These are phyloP conservation scores for Thielaviopsis musarum DNA, from an alignment of 2,329 filamentous ascomycete genomes.

Conservation along the genomic window DNA sequence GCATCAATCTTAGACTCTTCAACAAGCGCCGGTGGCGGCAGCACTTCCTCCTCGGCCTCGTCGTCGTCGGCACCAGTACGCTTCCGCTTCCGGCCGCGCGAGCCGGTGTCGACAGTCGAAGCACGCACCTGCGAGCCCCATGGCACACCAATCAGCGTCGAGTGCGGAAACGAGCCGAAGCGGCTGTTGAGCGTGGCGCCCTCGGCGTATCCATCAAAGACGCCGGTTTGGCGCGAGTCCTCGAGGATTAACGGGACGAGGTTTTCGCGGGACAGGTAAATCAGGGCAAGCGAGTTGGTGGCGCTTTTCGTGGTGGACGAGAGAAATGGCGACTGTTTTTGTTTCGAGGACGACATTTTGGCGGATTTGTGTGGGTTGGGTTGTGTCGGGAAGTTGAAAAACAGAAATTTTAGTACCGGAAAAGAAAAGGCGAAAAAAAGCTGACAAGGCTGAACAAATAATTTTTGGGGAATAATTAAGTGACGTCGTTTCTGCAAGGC, in stretches of 20 bases:
- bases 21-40: conserved; percentile 11
- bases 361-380: not conserved
- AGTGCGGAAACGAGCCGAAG: conserved; percentile 80
- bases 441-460: conserved; percentile 9
- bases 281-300: conserved; percentile 55
- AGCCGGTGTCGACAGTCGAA: conserved; percentile 79
- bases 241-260: conserved; percentile 33
- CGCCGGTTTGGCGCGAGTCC: conserved; percentile 28
- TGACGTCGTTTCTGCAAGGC: conserved; percentile 12
- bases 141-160: conserved; percentile 56
- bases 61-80: conserved; percentile 17
- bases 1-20: conserved; percentile 21
- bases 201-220: conserved; percentile 38
- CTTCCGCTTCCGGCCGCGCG: conserved; percentile 52
- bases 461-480: conserved; percentile 7
- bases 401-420: not conserved
- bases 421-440: not conserved
- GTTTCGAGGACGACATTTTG: conserved; percentile 4
- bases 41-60: conserved; percentile 13
- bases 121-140: conserved; percentile 91
- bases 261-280: conserved; percentile 78
- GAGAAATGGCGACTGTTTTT: conserved; percentile 56
- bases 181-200: conserved; percentile 76
- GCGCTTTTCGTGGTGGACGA: conserved; percentile 46
- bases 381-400: not conserved